Base-by-base conservation (phyloP, 2,329 filamentous ascomycete genomes). In the Epichloe scottii region DNA sequence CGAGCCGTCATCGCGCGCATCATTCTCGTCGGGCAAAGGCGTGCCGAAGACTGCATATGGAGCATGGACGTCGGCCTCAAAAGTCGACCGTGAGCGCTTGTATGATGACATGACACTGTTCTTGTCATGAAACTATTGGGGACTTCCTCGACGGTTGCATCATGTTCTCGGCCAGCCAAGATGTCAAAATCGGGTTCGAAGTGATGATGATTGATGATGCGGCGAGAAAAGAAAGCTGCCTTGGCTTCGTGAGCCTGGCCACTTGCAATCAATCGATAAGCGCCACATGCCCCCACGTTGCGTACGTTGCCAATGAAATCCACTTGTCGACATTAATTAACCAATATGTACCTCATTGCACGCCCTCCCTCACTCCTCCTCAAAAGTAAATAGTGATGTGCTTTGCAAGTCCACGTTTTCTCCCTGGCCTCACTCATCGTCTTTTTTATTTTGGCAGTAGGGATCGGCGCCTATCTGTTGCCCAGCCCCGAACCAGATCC, bases 31-130 rank as follows among this genome's bases (percentile, higher is more conserved):
- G 1, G 89, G 89, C 15, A 98, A 76, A 8, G 90, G 84, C 3
- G 89, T 95, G 63, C 93, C 93, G 65, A 85, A 95, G 51, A 85
- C 63, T 51, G 85, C 86, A 66, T 82, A 95, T 1, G 87, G 84
- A 14, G 87, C 83, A 66, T 81, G 75, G 46, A 81, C 70, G 61
- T 91, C 85, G 60, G 83, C 79, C 71, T 95, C 89, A 67, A 87
- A 94, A 59, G 81, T 77, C 59, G 80, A 79, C 62, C 84, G 84
- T 60, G 84, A 84, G 68, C 89, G 82, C 79, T 93, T 97, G 69
- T 70, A 78, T 58, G 85, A 78, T 58, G 85, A 81, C 86, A 91
- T 91, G 67, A 59, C 51, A 19, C 56, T 52, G 48, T 50, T 48
- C 21, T 51, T 48, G 51, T 51, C 54, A 45, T 46, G 49, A 48